phyloP scores from a whole-genome alignment of 495 filamentous ascomycete genomes.

The Penicillium angulare region DNA sequence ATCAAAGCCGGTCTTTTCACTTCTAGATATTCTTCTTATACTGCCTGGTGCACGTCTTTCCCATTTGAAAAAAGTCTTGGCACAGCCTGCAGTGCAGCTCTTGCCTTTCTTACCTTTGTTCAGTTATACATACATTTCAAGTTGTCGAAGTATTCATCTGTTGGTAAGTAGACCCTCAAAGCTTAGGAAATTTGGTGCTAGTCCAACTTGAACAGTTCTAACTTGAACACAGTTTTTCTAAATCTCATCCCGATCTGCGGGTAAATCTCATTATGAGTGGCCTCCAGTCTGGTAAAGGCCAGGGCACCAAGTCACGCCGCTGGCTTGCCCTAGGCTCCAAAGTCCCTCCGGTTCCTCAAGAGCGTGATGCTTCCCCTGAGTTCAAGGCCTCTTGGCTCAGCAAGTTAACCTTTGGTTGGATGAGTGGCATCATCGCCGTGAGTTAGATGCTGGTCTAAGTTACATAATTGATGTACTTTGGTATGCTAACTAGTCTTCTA shows the following conservation, averaged over 20 bases:
- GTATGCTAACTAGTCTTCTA: not conserved
- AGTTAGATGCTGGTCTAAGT: not conserved
- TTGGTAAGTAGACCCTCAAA: not conserved
- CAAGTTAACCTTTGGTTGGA: not conserved
- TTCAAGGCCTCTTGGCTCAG: not conserved
- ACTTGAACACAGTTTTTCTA: no score
- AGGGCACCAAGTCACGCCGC: not conserved
- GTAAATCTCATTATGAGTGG: not conserved
- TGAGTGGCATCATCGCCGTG: not conserved
- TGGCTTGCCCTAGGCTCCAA: not conserved
- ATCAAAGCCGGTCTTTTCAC: not conserved
- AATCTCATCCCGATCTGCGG: not conserved
- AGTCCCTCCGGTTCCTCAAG: not conserved
- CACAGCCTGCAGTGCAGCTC: not conserved
- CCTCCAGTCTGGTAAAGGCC: not conserved
- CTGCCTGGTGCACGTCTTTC: not conserved
- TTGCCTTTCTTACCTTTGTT: not conserved
- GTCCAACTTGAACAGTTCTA: not conserved
- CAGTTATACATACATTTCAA: not conserved
- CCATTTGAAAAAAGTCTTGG: not conserved
- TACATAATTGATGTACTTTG: not conserved
- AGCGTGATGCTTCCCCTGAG: not conserved
- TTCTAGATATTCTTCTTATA: not conserved
- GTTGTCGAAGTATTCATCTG: not conserved
- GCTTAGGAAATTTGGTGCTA: not conserved